Conservation (phyloP, 805 yeast genomes). For the Scheffersomyces spartinae region DNA sequence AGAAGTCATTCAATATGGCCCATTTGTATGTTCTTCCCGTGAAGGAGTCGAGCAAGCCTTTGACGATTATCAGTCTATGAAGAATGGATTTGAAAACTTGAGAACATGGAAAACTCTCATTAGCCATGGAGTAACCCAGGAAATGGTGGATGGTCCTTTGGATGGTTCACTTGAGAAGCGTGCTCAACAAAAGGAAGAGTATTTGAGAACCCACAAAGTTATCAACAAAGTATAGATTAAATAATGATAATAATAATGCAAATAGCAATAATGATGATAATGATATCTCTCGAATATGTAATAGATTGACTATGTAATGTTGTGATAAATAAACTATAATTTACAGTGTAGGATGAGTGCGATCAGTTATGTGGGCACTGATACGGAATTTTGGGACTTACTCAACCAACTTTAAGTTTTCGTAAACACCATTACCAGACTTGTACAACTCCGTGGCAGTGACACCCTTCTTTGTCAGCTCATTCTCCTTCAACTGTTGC, state of each 20-base stretch:
- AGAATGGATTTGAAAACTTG: slow-evolving; percentile 62
- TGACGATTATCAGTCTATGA: slow-evolving; percentile 55
- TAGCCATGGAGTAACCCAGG: slow-evolving; percentile 29
- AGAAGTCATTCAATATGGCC: slow-evolving; percentile 78
- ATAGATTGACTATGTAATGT: no score
- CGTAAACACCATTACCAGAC: slow-evolving; percentile 27
- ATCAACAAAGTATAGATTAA: no score
- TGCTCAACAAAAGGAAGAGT: no score
- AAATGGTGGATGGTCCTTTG: slow-evolving; percentile 28
- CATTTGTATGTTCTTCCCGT: slow-evolving; percentile 69
- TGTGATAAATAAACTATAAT: no score
- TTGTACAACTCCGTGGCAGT: slow-evolving; percentile 33
- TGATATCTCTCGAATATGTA: no score
- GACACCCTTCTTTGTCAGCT: slow-evolving; percentile 26
- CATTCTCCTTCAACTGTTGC: slow-evolving; percentile 35
- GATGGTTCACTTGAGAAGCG: slow-evolving; percentile 21
- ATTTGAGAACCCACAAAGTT: no score
- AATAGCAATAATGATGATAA: no score
- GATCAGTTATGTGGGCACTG: no score
- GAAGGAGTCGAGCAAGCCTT: slow-evolving; percentile 62
- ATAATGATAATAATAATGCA: no score
- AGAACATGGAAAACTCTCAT: slow-evolving; percentile 45
- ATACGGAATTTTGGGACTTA: no score
- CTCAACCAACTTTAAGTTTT: slow-evolving; percentile 30
- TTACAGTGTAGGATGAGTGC: no score